Evolutionary conservation across 306 rosid species (phyloP).

Genomic region (Coriaria nepalensis): DNA sequence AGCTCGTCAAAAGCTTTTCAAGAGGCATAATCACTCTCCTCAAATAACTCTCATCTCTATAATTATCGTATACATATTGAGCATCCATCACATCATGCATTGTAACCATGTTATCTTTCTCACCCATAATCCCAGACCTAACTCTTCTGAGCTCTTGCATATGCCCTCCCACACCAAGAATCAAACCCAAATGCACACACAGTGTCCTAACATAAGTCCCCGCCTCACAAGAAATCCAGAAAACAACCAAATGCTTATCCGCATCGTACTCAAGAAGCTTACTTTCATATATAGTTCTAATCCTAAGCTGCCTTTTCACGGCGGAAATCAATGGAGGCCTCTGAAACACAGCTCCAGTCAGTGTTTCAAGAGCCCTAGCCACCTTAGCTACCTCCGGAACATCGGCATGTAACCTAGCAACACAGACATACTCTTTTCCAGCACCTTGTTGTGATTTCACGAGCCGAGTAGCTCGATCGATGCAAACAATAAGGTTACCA

Average conservation of each 20-base stretch:
- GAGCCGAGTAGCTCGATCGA: constrained; percentile 65
- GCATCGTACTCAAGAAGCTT: constrained; percentile 73
- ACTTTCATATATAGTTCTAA: constrained; percentile 77
- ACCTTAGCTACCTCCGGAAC: constrained; percentile 63
- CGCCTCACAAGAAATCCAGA: constrained; percentile 66
- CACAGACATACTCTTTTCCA: constrained; percentile 73
- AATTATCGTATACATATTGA: constrained; percentile 60
- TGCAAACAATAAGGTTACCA: constrained; percentile 69
- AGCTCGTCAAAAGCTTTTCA: constrained; percentile 53
- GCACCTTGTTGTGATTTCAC: constrained; percentile 85
- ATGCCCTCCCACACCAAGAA: constrained; percentile 77
- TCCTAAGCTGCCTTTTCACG: constrained; percentile 77
- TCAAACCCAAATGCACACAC: constrained; percentile 74
- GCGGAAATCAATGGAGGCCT: constrained; percentile 73
- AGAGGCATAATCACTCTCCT: constrained; percentile 79
- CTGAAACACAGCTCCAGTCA: constrained; percentile 80
- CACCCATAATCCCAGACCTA: constrained; percentile 68
- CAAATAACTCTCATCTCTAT: constrained; percentile 54
- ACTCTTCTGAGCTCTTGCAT: constrained; percentile 92
- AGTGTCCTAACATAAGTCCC: constrained; percentile 79
- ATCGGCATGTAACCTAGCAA: constrained; percentile 56
- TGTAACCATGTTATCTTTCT: constrained; percentile 76
- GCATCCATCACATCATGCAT: constrained; percentile 95
- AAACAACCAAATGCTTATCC: constrained; percentile 58
- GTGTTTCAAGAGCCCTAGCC: constrained; percentile 61